Base-by-base conservation (phyloP, 2,329 filamentous ascomycete species). In the Ophiocordyceps camponoti-saundersi region DNA sequence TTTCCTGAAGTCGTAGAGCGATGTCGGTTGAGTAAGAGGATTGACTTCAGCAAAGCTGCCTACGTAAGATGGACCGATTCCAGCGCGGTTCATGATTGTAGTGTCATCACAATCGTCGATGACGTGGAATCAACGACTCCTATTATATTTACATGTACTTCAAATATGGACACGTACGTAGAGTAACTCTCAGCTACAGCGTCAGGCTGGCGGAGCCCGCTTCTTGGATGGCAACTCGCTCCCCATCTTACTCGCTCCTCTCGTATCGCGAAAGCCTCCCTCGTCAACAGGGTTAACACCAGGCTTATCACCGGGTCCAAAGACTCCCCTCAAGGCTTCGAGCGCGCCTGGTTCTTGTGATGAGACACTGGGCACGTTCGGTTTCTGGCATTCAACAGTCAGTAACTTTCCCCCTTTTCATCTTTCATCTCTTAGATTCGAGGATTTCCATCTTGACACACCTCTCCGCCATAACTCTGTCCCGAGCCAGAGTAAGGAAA, bases 401-500 rank as follows among this genome's bases (percentile, higher is more conserved):
- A 36, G 13, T 16, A 34, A 8, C 30, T 26, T 26, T 26, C 23
- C 23, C 8, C 23, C 23, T n/a, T n/a, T n/a, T n/a, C n/a, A n/a
- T n/a, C n/a, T n/a, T n/a, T n/a, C n/a, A n/a, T n/a, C n/a, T n/a
- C n/a, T n/a, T n/a, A n/a, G n/a, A n/a, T n/a, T n/a, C n/a, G n/a
- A n/a, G n/a, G n/a, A n/a, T n/a, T n/a, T n/a, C n/a, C n/a, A n/a
- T n/a, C n/a, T n/a, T 26, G n/a, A 36, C 32, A n/a, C n/a, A 39
- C 36, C 36, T 40, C 36, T 20, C 36, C 36, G 11, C 36, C 36
- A 6, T 20, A 40, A 18, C n/a, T 40, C n/a, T 18, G 8, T 7
- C 36, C 36, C n/a, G n/a, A 20, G 7, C n/a, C 6, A 20, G n/a
- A n/a, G 10, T 10, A 12, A 11, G 36, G 36, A 11, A 59, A 49